Evolutionary conservation across 805 yeast genomes (phyloP), one percentile per base, ranked within the genome.

Genomic region (Tetrapisispora nanseiensis): DNA sequence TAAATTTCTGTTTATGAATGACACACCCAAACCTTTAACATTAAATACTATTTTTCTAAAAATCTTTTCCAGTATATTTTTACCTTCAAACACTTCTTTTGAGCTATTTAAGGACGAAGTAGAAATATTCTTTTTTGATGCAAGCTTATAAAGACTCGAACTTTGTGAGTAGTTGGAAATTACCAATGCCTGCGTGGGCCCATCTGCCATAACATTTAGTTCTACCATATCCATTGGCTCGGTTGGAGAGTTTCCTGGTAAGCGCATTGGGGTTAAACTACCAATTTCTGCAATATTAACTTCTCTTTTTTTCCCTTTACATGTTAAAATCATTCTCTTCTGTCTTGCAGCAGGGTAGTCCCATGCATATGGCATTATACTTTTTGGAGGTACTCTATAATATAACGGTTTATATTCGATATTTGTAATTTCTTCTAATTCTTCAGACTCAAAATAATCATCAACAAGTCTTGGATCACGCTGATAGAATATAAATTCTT

Each of bases 291-390:
- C 92, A 40, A 92, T 63, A 54, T 86, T 94, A 18, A 94, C 72
- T 37, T 78, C 76, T 45, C 97, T 71, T 55, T 83, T 89, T 23
- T 80, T 70, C 1, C 84, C 83, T 38, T 80, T 81, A 10, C 82
- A 71, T 45, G 87, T 69, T 27, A 92, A 61, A 3, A 86, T 71
- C 26, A 92, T 63, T 55, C 89, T 96, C 59, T 87, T 89, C 36
- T 81, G 74, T 9, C 75, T 66, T 0, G 95, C 97, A 40, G 94
- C 86, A 1, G 98, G 98, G 63, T 75, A 92, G 59, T 92, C 98
- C 89, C 96, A 92, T 0, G 98, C 86, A 60, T 92, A 92, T 0
- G 97, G 96, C 97, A 92, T 92, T 2, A 86, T 95, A 63, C 95
- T 84, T 54, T 77, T 78, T 1, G 95, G 78, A 0, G 97, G 97